Conservation (phyloP, 768 basidiomycete species). For the Lactifluus echinatus region DNA sequence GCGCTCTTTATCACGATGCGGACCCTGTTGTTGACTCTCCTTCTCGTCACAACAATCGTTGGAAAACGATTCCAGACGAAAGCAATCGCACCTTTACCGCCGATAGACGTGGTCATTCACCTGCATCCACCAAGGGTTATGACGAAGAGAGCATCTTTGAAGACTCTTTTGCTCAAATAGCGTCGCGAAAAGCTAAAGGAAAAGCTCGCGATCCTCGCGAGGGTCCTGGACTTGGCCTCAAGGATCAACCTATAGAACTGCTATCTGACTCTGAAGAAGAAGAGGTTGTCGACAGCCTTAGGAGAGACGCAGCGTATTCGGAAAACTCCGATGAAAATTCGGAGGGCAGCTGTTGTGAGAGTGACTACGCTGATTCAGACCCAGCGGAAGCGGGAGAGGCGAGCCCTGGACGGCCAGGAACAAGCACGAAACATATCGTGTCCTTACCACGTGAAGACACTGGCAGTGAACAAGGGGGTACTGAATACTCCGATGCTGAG, state of each 20-base stretch:
- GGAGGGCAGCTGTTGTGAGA: constrained; percentile 20
- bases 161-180: constrained; percentile 50
- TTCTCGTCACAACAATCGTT: not conserved
- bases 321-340: constrained; percentile 46
- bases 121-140: constrained; percentile 23
- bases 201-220: constrained; percentile 56
- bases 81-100: constrained; percentile 15
- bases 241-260: constrained; percentile 39
- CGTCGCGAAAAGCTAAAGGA: constrained; percentile 40
- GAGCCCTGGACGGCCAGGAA: constrained; percentile 17
- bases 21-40: constrained; percentile 15
- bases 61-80: constrained; percentile 7
- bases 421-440: not conserved
- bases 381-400: constrained; percentile 20
- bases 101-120: constrained; percentile 8
- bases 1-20: constrained; percentile 45
- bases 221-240: constrained; percentile 42
- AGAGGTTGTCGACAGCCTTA: constrained; percentile 27
- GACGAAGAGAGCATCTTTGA: constrained; percentile 32
- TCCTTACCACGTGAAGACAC: constrained; percentile 20
- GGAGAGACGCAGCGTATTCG: constrained; percentile 20
- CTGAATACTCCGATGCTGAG: constrained; percentile 22
- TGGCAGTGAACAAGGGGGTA: constrained; percentile 26
- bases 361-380: constrained; percentile 21
- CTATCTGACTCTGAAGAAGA: constrained; percentile 32